phyloP scores from a whole-genome alignment of 139 green algal species.

The Coccomyxa sp. region DNA sequence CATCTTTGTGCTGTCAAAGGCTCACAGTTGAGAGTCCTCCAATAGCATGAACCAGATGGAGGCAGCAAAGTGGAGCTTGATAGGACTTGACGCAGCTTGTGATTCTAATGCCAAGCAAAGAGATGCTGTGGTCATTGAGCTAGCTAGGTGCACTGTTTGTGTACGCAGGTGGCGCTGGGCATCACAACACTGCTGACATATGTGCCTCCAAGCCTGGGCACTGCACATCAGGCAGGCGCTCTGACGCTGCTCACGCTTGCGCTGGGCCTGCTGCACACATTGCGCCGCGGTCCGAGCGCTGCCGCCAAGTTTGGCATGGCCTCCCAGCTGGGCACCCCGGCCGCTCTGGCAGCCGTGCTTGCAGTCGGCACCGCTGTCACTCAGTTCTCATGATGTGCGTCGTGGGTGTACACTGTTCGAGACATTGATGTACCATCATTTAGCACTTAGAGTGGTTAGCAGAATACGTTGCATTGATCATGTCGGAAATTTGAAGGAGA shows the following conservation, averaged over 20 bases:
- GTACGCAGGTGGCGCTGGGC: constrained; percentile 65
- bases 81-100: no score
- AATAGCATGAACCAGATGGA: no score
- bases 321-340: constrained; percentile 27
- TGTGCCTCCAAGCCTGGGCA: constrained; percentile 82
- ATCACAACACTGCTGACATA: constrained; percentile 84
- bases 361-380: constrained; percentile 46
- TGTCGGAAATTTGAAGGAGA: no score
- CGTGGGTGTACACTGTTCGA: not conserved
- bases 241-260: constrained; percentile 85
- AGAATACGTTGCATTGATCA: no score
- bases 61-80: no score
- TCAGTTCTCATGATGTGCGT: constrained; percentile 18
- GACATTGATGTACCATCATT: not conserved
- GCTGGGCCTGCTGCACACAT: constrained; percentile 76
- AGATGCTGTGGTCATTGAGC: no score
- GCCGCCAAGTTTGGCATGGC: not conserved
- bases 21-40: no score
- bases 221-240: constrained; percentile 81
- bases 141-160: no score
- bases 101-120: no score
- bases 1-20: no score
- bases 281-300: constrained; percentile 31
- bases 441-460: no score
- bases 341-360: constrained; percentile 38